Conservation (phyloP, 495 filamentous ascomycete species). For the Trichoderma asperelloides region DNA sequence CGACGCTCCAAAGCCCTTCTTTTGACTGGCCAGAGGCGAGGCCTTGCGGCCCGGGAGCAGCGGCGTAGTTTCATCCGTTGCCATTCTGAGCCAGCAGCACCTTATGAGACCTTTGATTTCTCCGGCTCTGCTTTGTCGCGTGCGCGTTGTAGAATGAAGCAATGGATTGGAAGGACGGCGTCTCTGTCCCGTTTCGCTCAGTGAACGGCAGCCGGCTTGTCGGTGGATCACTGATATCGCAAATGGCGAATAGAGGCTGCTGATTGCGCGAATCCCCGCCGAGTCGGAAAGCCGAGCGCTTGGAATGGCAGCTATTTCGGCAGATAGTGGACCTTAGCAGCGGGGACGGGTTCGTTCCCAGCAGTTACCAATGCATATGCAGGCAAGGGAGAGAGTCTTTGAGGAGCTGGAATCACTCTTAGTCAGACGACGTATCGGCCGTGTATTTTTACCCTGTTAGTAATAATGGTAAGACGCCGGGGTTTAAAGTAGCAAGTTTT, state of each 20-base stretch:
- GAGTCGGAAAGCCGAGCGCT: neutral
- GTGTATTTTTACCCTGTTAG: too few species aligned
- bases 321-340: too few species aligned
- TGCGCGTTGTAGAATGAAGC: neutral
- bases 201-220: neutral
- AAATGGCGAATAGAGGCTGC: neutral
- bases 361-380: neutral
- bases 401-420: too few species aligned
- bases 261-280: neutral
- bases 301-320: neutral
- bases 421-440: too few species aligned
- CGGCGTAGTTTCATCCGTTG: slow-evolving; percentile 21
- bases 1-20: slow-evolving; percentile 9
- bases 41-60: slow-evolving; percentile 17
- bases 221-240: neutral
- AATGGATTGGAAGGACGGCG: neutral
- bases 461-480: too few species aligned
- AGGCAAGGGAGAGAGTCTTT: too few species aligned
- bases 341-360: too few species aligned
- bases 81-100: slow-evolving; percentile 10
- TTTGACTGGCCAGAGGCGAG: slow-evolving; percentile 9
- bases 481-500: too few species aligned
- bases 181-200: neutral
- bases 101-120: neutral
- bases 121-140: neutral